Conservation (phyloP, 78 protist species). For the Polysphondylium violaceum region DNA sequence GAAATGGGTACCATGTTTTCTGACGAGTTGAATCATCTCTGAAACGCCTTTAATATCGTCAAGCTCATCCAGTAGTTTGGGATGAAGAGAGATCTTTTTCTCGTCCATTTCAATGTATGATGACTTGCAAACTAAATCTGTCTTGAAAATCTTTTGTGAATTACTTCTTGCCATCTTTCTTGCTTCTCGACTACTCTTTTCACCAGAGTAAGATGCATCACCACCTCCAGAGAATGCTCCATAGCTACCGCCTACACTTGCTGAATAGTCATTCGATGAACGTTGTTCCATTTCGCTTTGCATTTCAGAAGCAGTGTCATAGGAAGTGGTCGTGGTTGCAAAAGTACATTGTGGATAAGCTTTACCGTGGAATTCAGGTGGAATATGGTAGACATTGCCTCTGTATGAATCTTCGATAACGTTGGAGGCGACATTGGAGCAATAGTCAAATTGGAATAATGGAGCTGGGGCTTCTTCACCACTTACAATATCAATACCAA, state of each 20-base stretch:
- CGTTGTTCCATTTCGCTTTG: background rate
- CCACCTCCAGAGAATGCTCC: background rate
- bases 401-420: background rate
- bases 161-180: background rate
- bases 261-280: background rate
- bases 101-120: background rate
- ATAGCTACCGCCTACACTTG: background rate
- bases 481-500: background rate
- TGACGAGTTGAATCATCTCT: background rate
- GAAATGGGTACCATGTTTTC: slow-evolving; percentile 27
- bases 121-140: background rate
- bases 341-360: background rate
- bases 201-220: background rate
- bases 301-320: background rate
- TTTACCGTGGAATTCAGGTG: background rate
- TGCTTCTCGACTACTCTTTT: background rate
- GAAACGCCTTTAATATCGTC: no score
- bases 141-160: background rate
- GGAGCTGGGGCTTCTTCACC: background rate
- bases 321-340: background rate
- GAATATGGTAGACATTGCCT: background rate
- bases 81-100: background rate
- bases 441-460: background rate
- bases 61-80: background rate
- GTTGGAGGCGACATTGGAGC: background rate